Evolutionary conservation across 805 yeast genomes (phyloP).

Genomic region (Cyberlindnera bimundalis): DNA sequence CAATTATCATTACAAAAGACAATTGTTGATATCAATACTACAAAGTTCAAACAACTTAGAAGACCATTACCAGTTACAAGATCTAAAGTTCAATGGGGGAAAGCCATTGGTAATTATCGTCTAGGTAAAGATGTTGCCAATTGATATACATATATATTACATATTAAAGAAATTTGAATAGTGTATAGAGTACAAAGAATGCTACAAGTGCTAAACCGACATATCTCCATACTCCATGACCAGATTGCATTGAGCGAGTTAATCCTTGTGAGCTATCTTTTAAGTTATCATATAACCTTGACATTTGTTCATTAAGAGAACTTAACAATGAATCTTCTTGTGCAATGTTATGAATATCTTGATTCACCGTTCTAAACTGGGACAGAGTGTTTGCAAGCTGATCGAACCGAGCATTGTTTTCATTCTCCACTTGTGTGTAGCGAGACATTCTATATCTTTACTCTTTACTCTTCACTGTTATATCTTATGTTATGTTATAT

Average conservation of each 20-base stretch:
- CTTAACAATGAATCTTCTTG: conserved; percentile 44
- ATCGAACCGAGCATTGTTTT: conserved; percentile 60
- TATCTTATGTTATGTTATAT: too few relatives aligned
- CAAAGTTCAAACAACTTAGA: conserved; percentile 77
- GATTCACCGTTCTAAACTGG: conserved; percentile 59
- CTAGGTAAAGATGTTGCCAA: conserved; percentile 75
- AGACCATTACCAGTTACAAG: conserved; percentile 91
- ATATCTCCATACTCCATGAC: conserved; percentile 57
- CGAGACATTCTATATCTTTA: conserved; percentile 9
- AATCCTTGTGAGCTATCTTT: conserved; percentile 49
- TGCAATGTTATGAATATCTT: conserved; percentile 65
- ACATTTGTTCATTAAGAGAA: conserved; percentile 48
- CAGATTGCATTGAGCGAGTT: conserved; percentile 52
- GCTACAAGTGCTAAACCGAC: conserved; percentile 52
- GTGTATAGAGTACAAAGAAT: conserved; percentile 55
- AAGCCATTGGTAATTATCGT: conserved; percentile 83
- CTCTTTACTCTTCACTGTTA: too few relatives aligned
- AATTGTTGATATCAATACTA: conserved; percentile 72
- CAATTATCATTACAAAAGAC: conserved; percentile 59
- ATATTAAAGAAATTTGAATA: conserved; percentile 42
- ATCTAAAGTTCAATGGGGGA: conserved; percentile 92
- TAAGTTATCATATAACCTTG: conserved; percentile 44
- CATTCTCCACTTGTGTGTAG: conserved; percentile 31
- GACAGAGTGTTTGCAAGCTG: conserved; percentile 63
- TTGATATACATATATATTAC: conserved; percentile 1